Percentiles rank a stretch among this genome's conserved stretches.
Evolutionary conservation across 768 basidiomycete genomes (phyloP).

Genomic region (Lanmaoa pseudosensibilis): DNA sequence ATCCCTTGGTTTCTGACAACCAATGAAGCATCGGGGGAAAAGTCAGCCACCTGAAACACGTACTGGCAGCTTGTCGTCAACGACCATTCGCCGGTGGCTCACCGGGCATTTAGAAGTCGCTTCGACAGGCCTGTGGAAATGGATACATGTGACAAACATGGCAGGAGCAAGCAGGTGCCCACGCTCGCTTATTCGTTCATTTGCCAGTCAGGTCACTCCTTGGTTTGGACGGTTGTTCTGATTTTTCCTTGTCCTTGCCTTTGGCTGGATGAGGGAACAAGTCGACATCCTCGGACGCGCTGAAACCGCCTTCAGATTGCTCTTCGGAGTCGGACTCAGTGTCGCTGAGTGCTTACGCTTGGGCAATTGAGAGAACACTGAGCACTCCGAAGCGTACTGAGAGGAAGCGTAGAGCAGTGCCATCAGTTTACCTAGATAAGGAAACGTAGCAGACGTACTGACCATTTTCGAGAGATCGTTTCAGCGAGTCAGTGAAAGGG

Average conservation of each 20-base stretch:
- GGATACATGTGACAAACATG: neutral
- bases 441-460: neutral
- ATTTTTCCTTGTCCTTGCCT: constrained; percentile 40
- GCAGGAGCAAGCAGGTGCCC: constrained; percentile 34
- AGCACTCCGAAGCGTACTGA: constrained; percentile 66
- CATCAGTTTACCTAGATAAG: constrained; percentile 6
- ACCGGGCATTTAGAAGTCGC: constrained; percentile 85
- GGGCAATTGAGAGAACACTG: constrained; percentile 54
- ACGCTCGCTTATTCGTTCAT: constrained; percentile 86
- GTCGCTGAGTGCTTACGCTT: constrained; percentile 40
- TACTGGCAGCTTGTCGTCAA: constrained; percentile 68
- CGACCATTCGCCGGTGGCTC: constrained; percentile 64
- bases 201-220: constrained; percentile 54
- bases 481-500: neutral
- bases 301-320: constrained; percentile 14
- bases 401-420: constrained; percentile 47
- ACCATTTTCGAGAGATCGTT: constrained; percentile 34
- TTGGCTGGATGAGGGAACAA: neutral
- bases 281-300: constrained; percentile 16
- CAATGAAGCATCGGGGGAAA: neutral
- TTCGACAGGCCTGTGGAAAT: constrained; percentile 63
- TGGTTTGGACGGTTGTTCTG: constrained; percentile 42
- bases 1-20: constrained; percentile 70
- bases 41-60: constrained; percentile 23
- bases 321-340: constrained; percentile 37